phyloP scores from a whole-genome alignment of 805 yeast genomes.

The Zygoascus ofunaensis region DNA sequence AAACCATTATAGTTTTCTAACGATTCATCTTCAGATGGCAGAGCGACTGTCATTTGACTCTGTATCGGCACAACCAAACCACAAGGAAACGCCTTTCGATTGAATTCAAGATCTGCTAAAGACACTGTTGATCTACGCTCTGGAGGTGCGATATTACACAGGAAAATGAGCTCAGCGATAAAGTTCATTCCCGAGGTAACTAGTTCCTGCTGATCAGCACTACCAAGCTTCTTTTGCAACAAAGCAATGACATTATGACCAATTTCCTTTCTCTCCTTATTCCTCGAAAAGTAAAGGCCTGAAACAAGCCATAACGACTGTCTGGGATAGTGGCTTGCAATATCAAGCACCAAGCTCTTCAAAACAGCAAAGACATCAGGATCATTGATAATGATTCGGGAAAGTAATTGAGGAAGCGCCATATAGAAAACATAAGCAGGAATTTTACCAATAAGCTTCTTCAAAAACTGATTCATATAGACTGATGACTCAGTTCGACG shows the following conservation, averaged over 20 bases:
- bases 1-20: slow-evolving; percentile 39
- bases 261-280: slow-evolving; percentile 34
- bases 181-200: slow-evolving; percentile 12
- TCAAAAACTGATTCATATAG: slow-evolving; percentile 13
- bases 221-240: slow-evolving; percentile 8
- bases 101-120: slow-evolving; percentile 29
- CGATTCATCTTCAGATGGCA: slow-evolving; percentile 44
- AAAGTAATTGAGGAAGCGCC: slow-evolving; percentile 75
- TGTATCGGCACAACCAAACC: slow-evolving; percentile 66
- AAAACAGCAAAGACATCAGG: slow-evolving; percentile 47
- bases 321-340: slow-evolving; percentile 61
- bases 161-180: slow-evolving; percentile 13
- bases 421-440: slow-evolving; percentile 51
- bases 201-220: slow-evolving; percentile 6
- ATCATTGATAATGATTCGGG: slow-evolving; percentile 64
- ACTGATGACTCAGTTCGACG: slow-evolving; percentile 7
- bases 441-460: slow-evolving; percentile 8
- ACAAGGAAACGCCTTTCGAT: slow-evolving; percentile 35
- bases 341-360: slow-evolving; percentile 44
- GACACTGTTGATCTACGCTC: slow-evolving; percentile 5
- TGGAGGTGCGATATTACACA: slow-evolving; percentile 11
- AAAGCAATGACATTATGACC: slow-evolving; percentile 37
- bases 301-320: slow-evolving; percentile 81
- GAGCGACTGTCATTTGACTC: slow-evolving; percentile 55
- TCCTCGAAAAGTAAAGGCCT: slow-evolving; percentile 56